A percentile compares a stretch with the other conserved stretches of the same genome.
These are phyloP conservation scores for Hypoxylon sp. DNA, from an alignment of 2,329 filamentous ascomycete genomes.

Conservation along the genomic window DNA sequence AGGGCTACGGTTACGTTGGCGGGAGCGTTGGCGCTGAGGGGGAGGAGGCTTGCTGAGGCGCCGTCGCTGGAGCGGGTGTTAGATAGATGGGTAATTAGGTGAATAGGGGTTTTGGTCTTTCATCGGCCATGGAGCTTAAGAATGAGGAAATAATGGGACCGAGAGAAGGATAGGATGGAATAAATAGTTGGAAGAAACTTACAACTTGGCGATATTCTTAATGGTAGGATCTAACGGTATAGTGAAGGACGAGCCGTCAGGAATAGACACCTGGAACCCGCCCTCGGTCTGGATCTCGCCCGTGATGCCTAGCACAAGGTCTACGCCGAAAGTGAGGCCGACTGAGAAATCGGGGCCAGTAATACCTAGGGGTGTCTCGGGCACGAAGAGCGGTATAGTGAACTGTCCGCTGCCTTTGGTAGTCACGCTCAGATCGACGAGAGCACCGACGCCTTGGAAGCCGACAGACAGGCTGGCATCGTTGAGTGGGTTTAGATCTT, in stretches of 20 bases:
- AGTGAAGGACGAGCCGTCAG: constrained; percentile 46
- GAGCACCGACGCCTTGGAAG: constrained; percentile 49
- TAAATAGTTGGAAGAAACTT: constrained; percentile 26
- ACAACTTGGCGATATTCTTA: constrained; percentile 47
- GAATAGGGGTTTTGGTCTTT: neutral
- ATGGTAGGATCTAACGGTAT: constrained; percentile 43
- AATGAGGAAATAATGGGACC: neutral
- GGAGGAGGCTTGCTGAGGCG: constrained; percentile 43
- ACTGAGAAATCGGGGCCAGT: constrained; percentile 46
- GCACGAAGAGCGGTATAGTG: constrained; percentile 42
- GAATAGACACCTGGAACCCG: constrained; percentile 48
- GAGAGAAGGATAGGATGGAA: neutral
- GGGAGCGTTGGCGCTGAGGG: constrained; percentile 41
- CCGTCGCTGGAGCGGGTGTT: constrained; percentile 41
- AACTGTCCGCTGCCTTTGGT: constrained; percentile 39
- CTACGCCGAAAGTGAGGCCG: constrained; percentile 46
- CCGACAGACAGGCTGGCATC: constrained; percentile 43
- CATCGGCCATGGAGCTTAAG: neutral
- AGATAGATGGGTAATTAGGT: constrained; percentile 12
- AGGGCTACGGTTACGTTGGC: constrained; percentile 46
- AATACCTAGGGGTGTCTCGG: constrained; percentile 46
- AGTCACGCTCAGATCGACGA: constrained; percentile 43
- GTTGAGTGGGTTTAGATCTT: constrained; percentile 46
- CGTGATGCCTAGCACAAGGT: constrained; percentile 44
- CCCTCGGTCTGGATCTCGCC: constrained; percentile 44